Conservation (phyloP, 208 protist genomes). For the Acanthamoeba castellanii region DNA sequence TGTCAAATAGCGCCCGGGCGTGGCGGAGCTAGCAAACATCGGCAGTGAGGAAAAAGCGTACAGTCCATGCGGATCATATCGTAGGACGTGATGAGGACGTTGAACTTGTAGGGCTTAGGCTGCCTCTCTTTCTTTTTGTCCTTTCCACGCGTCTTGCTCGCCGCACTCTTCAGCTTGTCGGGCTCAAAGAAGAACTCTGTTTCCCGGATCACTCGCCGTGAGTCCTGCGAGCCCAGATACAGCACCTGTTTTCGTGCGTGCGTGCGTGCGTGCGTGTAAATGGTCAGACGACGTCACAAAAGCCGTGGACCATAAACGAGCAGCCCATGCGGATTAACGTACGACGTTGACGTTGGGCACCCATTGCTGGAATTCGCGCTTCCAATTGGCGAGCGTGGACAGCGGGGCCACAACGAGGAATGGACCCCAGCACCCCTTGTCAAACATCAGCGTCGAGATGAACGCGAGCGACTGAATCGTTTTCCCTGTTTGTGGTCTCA, state of each 20-base stretch:
- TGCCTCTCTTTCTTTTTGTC: neutral
- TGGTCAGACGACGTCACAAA: neutral
- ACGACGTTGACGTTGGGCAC: slow-evolving; percentile 88
- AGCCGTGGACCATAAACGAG: neutral
- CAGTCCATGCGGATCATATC: slow-evolving; percentile 87
- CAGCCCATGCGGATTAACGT: neutral
- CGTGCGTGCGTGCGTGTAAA: no score
- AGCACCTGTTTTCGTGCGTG: neutral
- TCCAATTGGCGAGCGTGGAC: slow-evolving; percentile 90
- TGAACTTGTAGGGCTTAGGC: slow-evolving; percentile 87
- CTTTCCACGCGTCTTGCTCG: neutral
- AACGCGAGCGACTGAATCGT: slow-evolving; percentile 89
- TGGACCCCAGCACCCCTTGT: slow-evolving; percentile 87
- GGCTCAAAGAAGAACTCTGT: slow-evolving; percentile 82
- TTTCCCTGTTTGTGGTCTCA: slow-evolving; percentile 81
- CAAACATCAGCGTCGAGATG: slow-evolving; percentile 83
- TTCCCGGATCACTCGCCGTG: slow-evolving; percentile 84
- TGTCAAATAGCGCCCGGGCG: neutral
- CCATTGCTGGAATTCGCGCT: slow-evolving; percentile 91
- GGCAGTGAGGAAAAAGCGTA: neutral
- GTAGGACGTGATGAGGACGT: slow-evolving; percentile 94
- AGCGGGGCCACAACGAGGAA: slow-evolving; percentile 91
- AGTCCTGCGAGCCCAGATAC: slow-evolving; percentile 84
- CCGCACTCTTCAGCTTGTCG: slow-evolving; percentile 6
- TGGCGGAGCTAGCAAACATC: neutral